A percentile compares a stretch with the other conserved stretches of the same genome.
phyloP scores from a whole-genome alignment of 176 grass and related monocot genomes.

The Raddia guianensis region DNA sequence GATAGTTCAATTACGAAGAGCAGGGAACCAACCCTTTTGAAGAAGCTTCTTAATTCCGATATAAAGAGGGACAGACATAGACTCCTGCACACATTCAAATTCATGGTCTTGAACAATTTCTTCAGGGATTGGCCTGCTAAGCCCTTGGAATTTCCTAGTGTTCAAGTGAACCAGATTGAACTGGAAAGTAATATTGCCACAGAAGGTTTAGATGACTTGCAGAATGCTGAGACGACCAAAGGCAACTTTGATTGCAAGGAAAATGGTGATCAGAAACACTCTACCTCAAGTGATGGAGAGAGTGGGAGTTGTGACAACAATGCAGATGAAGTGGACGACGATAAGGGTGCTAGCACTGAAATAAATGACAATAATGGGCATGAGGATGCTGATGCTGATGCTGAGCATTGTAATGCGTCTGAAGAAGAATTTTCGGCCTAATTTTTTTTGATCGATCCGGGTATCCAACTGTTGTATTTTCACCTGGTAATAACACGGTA shows the following conservation, averaged over 20 bases:
- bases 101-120: conserved; percentile 85
- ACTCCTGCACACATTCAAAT: conserved; percentile 73
- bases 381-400: conserved; percentile 13
- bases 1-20: conserved; percentile 29
- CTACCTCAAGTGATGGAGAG: conserved; percentile 32
- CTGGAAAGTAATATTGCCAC: conserved; percentile 28
- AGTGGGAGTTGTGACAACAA: conserved; percentile 6
- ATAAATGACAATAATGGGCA: conserved; percentile 7
- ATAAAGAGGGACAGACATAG: conserved; percentile 81
- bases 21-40: conserved; percentile 73
- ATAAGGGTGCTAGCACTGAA: conserved; percentile 30
- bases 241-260: conserved; percentile 22
- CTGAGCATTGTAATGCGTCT: conserved; percentile 43
- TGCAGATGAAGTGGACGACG: conserved; percentile 30
- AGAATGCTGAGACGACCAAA: conserved; percentile 28
- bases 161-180: conserved; percentile 63
- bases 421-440: conserved; percentile 38
- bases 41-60: conserved; percentile 80
- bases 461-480: background rate
- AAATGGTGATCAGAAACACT: conserved; percentile 32
- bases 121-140: conserved; percentile 63
- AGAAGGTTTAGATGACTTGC: conserved; percentile 36
- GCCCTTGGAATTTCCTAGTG: conserved; percentile 59
- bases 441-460: background rate
- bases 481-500: background rate